Base-by-base conservation (phyloP, 2,329 filamentous ascomycete genomes). In the Pestalotiopsis sp. region DNA sequence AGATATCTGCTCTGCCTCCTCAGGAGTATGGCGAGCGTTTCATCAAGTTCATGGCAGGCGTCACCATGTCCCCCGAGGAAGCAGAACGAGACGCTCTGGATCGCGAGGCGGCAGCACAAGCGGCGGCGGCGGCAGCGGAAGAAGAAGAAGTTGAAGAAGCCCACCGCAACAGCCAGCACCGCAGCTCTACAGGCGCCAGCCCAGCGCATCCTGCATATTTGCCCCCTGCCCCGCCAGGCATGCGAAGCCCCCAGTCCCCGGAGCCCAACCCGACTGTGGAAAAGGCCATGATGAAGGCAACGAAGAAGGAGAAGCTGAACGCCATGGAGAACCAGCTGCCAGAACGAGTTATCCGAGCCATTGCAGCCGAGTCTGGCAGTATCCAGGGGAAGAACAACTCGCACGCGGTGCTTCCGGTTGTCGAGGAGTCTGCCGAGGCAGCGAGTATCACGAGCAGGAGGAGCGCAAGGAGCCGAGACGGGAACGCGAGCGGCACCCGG, bases 1-100 rank as follows among this genome's bases (percentile, higher is more conserved):
- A 98, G 78, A 98, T 99, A 70, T 98, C 95, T 0, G 94, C 96
- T 2, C 91, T 98, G 27, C 93, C 95, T 0, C 95, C 96, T 0
- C 90, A 94, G 70, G 88, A 93, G 68, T 99, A 99, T 76, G 96
- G 96, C 36, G 94, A 98, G 69, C 91, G 96, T 4, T 99, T 99
- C 79, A 88, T 97, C 78, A 92, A 93, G 73, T 99, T 99, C 79
- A 95, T 99, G 77, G 91, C 91, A 64, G 91, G 92, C 49, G 92
- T 97, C 72, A 98, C 96, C 23, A 97, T 95, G 89, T 96, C 94
- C 1, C 87, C 88, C 14, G 95, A 98, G 82, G 93, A 96, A 78
- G 93, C 91, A 14, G 88, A 90, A 58, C 86, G 91, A n/a, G 91
- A 95, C 74, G 79, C 82, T 2, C 79, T 80, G 61, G 83, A 85